Percentiles rank a stretch among this genome's conserved stretches.
Conservation (phyloP, 73 alveolate species). For the Loxodes magnus region DNA sequence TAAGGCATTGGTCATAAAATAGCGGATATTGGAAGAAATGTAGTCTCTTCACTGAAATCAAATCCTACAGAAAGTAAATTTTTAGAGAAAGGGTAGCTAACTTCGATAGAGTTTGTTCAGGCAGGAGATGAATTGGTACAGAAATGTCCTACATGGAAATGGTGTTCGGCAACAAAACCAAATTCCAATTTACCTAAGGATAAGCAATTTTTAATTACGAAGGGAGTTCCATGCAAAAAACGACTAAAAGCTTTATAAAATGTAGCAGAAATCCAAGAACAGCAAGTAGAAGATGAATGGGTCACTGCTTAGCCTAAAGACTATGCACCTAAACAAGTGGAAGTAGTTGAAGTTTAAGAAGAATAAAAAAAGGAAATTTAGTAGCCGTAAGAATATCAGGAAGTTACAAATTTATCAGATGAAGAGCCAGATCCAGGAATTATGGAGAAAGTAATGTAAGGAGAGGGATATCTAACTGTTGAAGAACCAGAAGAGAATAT, state of each 20-base stretch:
- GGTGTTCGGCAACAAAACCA: conserved; percentile 10
- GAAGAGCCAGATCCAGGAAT: neutral
- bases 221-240: conserved; percentile 63
- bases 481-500: conserved; percentile 32
- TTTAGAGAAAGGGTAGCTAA: conserved; percentile 15
- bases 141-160: conserved; percentile 93
- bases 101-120: conserved; percentile 79
- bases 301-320: conserved; percentile 7
- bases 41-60: neutral
- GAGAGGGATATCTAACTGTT: conserved; percentile 15
- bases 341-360: neutral
- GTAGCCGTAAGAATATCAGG: conserved; percentile 7
- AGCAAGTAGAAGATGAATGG: conserved; percentile 8
- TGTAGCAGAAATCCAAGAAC: neutral
- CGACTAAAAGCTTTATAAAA: conserved; percentile 47
- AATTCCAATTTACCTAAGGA: conserved; percentile 53
- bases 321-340: neutral
- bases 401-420: neutral
- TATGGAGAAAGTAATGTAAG: neutral
- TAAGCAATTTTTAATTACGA: conserved; percentile 73
- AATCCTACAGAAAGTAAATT: conserved; percentile 3
- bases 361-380: neutral
- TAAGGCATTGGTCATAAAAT: conserved; percentile 1
- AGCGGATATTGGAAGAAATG: neutral
- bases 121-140: conserved; percentile 86